Base-by-base conservation (phyloP, 2,329 filamentous ascomycete species). In the Epichloe sp. region DNA sequence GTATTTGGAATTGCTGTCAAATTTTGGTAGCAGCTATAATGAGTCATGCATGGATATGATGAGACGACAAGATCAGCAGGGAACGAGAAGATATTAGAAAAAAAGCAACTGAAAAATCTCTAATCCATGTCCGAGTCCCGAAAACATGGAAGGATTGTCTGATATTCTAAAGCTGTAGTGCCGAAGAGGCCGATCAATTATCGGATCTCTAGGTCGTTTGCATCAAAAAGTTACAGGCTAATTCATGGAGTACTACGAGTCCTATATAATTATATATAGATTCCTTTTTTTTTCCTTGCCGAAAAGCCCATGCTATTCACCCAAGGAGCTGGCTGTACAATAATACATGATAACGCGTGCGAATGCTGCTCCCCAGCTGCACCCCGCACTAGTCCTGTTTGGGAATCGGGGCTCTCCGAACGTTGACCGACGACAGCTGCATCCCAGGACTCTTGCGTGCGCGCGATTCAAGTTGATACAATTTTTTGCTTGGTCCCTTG, bases 361-460 rank as follows among this genome's bases (percentile, higher is more conserved):
- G 26, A 10, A 31, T 31, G 31, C 31, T 31, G 11, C 31, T 31
- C 1, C 3, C 3, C 31, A 31, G 26, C 31, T 31, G 31, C 53
- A 61, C 60, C 59, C 61, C 61, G 59, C 61, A 60, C 59, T 63
- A 62, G 55, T 52, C 60, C 46, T 19, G 50, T 57, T 62, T 35
- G 48, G 55, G 59, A 55, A 54, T 55, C 57, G 56, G 59, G 55
- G 59, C 55, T 23, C 41, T 47, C 36, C 17, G 47, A 55, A 45
- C 47, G 34, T 49, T 52, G 55, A 54, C 55, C 57, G 54, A 57
- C 35, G 19, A n/a, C 35, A 23, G 21, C 19, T 8, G 35, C 15
- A n/a, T 21, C 34, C 31, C 44, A 36, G 35, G 17, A 46, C 44
- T 46, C 31, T 47, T 23, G 34, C 26, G 31, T 10, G 26, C 31